Base-by-base conservation (phyloP, 176 grass and related monocot genomes). In the Oryza longistaminata region DNA sequence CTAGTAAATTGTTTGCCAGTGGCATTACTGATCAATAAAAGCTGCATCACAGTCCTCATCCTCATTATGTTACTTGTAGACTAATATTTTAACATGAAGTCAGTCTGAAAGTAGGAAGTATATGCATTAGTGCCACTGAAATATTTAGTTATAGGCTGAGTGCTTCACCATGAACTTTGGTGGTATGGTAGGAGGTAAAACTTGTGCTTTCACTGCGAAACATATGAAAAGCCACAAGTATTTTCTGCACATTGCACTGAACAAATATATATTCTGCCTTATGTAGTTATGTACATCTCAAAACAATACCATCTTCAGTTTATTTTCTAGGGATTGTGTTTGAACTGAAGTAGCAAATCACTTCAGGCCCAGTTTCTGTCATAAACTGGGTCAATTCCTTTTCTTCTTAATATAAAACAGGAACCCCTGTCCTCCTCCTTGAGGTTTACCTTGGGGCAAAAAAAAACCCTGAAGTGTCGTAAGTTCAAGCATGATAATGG, bases 1-100 rank as follows among this genome's bases (percentile, higher is more conserved):
- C 10, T 4, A 45, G 37, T 69, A 48, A 70, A 44, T 60, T 71
- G 48, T 81, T n/a, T 43, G 34, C 39, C 3, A 16, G 75, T 62
- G n/a, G 43, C 52, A 71, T 81, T 48, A 46, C 58, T 9, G 27
- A n/a, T 73, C 15, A 43, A 53, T 71, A 64, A 77, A 88, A 78
- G n/a, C 40, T 77, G 74, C 55, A 34, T 10, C 6, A 2, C 72
- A 39, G 75, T 80, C 69, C 68, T 73, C 61, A 58, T 64, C 69
- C 58, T 73, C 69, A 58, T 64, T 7, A 16, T 24, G 8, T 55
- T 53, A 34, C 39, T 65, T 80, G 67, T 15, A 34, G 27, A 39
- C 11, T 43, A 19, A 42, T 42, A 14, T 83, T 24, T 52, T 50
- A 77, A 71, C 60, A 71, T 42, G 42, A 45, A 55, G 24, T 55